These are phyloP conservation scores for Boeremia lycopersici DNA, from an alignment of 2,329 filamentous ascomycete species.

Conservation along the genomic window DNA sequence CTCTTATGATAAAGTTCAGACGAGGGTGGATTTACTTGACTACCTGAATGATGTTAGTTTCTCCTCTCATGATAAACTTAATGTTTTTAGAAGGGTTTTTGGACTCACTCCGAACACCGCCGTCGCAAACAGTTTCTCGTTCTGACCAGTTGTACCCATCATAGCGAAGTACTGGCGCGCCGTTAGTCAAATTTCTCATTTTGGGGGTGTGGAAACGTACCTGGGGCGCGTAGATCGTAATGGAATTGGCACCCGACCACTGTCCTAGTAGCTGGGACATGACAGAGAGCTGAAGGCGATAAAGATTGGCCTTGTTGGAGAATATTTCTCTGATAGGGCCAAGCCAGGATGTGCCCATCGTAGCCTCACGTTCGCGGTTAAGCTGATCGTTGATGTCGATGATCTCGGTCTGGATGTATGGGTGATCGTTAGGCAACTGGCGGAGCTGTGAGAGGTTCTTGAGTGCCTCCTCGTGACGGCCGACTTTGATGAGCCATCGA, in stretches of 20 bases:
- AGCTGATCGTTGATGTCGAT: conserved; percentile 68
- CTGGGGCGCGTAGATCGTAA: conserved; percentile 64
- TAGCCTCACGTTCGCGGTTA: conserved; percentile 74
- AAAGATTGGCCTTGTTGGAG: conserved; percentile 70
- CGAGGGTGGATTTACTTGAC: no score
- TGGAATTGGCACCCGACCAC: conserved; percentile 74
- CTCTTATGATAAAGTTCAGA: no score
- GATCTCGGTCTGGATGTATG: conserved; percentile 67
- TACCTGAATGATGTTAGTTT: neutral
- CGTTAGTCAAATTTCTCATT: conserved; percentile 39
- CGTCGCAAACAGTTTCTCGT: conserved; percentile 74
- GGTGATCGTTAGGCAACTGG: conserved; percentile 63
- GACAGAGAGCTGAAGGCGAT: conserved; percentile 71
- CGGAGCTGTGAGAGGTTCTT: conserved; percentile 63
- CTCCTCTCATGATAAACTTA: conserved; percentile 29
- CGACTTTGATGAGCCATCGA: conserved; percentile 71
- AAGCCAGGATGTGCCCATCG: conserved; percentile 66
- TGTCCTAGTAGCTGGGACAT: conserved; percentile 75
- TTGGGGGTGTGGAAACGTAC: no score
- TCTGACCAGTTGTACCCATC: conserved; percentile 70
- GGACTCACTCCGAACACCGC: conserved; percentile 67
- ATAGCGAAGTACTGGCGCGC: conserved; percentile 75
- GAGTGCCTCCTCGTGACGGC: conserved; percentile 64
- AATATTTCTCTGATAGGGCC: conserved; percentile 74
- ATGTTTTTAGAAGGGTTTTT: no score